phyloP scores from a whole-genome alignment of 2,329 filamentous ascomycete genomes.

The Arthroderma sp. region DNA sequence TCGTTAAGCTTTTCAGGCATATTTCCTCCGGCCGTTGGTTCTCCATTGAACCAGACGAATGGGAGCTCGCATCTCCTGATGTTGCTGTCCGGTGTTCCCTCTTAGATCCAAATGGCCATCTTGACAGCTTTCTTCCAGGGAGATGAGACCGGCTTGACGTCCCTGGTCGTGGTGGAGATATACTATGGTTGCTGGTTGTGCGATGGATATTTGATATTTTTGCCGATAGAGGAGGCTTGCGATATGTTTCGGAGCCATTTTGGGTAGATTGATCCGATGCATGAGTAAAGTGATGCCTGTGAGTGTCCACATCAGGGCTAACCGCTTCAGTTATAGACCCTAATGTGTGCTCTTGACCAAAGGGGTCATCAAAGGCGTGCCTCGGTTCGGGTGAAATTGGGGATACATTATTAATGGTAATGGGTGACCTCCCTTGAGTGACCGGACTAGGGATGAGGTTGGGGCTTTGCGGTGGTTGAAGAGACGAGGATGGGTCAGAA shows the following conservation, averaged over 20 bases:
- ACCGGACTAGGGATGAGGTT: neutral
- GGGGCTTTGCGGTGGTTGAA: neutral
- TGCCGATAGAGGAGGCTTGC: neutral
- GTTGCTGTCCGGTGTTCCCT: conserved; percentile 7
- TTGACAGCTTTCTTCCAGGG: neutral
- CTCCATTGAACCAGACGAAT: conserved; percentile 27
- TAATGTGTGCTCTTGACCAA: neutral
- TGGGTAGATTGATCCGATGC: neutral
- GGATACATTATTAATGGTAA: conserved; percentile 8
- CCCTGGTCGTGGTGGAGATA: neutral
- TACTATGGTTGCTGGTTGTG: neutral
- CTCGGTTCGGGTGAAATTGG: conserved; percentile 9
- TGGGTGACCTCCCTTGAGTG: conserved; percentile 4
- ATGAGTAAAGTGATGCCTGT: neutral
- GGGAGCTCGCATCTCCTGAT: conserved; percentile 26
- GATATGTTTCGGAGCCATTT: neutral
- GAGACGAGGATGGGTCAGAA: neutral
- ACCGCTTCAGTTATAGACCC: conserved; percentile 1
- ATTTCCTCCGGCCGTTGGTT: conserved; percentile 31
- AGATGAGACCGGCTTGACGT: neutral
- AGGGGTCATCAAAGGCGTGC: conserved; percentile 5
- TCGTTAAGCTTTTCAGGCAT: conserved; percentile 24
- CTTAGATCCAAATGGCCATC: neutral
- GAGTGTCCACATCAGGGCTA: neutral
- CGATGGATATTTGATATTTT: neutral